Evolutionary conservation across 2,329 filamentous ascomycete species (phyloP).

Genomic region (Fusarium lyarnte): DNA sequence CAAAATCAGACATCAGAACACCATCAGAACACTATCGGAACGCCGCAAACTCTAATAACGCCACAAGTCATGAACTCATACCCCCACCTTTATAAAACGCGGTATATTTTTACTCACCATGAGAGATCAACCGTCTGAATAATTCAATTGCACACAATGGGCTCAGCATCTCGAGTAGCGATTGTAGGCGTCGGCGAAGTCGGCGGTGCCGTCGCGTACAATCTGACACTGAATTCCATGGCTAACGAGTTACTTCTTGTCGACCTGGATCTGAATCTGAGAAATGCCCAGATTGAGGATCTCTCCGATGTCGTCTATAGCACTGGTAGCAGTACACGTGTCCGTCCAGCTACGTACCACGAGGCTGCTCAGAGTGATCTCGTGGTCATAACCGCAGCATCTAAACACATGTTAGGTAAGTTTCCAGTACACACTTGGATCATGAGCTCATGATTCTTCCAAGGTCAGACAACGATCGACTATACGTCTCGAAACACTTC

Average conservation of each 20-base stretch:
- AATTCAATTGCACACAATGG: too few relatives aligned
- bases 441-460: background rate
- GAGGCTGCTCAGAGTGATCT: slow-evolving; percentile 65
- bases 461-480: slow-evolving; percentile 33
- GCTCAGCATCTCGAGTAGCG: slow-evolving; percentile 45
- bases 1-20: too few relatives aligned
- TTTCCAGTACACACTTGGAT: accelerated
- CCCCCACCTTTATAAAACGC: background rate
- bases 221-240: slow-evolving; percentile 60
- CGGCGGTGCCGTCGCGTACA: slow-evolving; percentile 60
- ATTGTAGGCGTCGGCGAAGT: slow-evolving; percentile 63
- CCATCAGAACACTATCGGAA: too few relatives aligned
- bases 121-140: too few relatives aligned
- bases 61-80: too few relatives aligned
- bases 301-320: slow-evolving; percentile 61
- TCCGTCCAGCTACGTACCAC: slow-evolving; percentile 54
- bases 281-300: slow-evolving; percentile 62
- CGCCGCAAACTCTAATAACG: too few relatives aligned
- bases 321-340: slow-evolving; percentile 53
- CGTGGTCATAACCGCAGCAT: slow-evolving; percentile 63
- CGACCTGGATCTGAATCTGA: slow-evolving; percentile 57
- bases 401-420: slow-evolving; percentile 54
- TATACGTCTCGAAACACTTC: slow-evolving; percentile 55
- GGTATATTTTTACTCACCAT: too few relatives aligned
- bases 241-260: slow-evolving; percentile 63